phyloP scores from a whole-genome alignment of 177 flowering plant species.

The Telopea speciosissima region DNA sequence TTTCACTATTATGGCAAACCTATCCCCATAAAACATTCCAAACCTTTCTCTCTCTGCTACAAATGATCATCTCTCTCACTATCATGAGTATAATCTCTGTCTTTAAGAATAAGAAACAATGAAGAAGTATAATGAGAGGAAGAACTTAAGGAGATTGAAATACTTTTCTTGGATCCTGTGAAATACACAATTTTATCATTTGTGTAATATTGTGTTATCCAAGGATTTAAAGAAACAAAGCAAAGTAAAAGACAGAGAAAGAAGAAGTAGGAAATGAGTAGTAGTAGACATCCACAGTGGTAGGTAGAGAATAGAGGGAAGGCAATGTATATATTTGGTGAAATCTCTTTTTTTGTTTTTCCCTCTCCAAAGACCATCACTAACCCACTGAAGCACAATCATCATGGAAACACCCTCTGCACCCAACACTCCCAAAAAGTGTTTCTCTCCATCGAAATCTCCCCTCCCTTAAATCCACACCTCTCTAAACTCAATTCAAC shows the following conservation, averaged over 20 bases:
- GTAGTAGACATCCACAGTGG: background rate
- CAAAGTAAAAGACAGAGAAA: background rate
- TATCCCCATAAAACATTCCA: background rate
- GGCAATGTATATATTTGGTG: too few relatives aligned
- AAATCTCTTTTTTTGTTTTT: background rate
- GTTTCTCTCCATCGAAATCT: conserved; percentile 25
- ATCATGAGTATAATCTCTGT: background rate
- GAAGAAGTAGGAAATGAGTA: background rate
- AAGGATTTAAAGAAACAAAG: background rate
- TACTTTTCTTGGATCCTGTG: background rate
- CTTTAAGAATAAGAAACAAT: background rate
- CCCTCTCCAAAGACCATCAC: conserved; percentile 9
- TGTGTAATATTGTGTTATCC: background rate
- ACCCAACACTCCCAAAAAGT: conserved; percentile 44
- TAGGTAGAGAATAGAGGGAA: background rate
- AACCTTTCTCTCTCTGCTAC: background rate
- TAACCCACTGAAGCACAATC: conserved; percentile 35
- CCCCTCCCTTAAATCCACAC: conserved; percentile 43
- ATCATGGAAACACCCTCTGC: conserved; percentile 49
- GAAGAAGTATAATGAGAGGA: too few relatives aligned
- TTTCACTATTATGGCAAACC: background rate
- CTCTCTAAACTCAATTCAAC: conserved; percentile 16
- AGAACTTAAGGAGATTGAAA: background rate
- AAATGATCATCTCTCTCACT: background rate
- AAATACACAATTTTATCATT: too few relatives aligned